phyloP scores from a whole-genome alignment of 805 yeast genomes.

The Phaffomyces thermotolerans region DNA sequence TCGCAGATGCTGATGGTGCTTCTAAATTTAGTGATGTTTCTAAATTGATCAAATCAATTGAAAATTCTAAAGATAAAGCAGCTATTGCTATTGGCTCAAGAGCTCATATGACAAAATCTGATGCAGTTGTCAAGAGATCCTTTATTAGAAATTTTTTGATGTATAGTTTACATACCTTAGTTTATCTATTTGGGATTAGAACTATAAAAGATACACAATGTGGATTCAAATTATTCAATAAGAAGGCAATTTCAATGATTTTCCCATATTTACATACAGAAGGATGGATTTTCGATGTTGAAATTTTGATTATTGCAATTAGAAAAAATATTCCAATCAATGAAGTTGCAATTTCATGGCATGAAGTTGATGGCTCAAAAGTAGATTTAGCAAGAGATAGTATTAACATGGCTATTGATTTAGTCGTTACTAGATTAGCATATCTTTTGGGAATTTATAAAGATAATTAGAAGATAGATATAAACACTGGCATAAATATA shows the following conservation, averaged over 20 bases:
- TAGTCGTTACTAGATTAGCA: conserved; percentile 85
- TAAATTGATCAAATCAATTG: conserved; percentile 41
- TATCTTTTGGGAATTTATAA: conserved; percentile 78
- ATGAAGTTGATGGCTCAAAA: conserved; percentile 93
- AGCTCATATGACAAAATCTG: conserved; percentile 94
- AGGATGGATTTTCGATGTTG: conserved; percentile 98
- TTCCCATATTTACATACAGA: conserved; percentile 94
- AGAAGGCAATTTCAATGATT: conserved; percentile 52
- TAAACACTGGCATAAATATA: neutral
- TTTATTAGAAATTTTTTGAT: conserved; percentile 82
- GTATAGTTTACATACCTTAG: conserved; percentile 85
- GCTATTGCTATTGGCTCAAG: conserved; percentile 85
- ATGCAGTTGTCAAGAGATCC: conserved; percentile 93
- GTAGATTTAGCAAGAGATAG: conserved; percentile 88
- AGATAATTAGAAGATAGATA: conserved; percentile 19
- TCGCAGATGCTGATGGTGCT: conserved; percentile 99
- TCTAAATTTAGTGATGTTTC: conserved; percentile 66
- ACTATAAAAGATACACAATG: conserved; percentile 91
- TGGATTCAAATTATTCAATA: conserved; percentile 89
- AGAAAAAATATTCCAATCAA: conserved; percentile 56
- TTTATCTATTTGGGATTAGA: conserved; percentile 83
- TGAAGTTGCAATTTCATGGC: conserved; percentile 92
- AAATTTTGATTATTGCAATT: conserved; percentile 73
- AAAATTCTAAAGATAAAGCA: conserved; percentile 27
- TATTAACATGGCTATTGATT: conserved; percentile 87